phyloP scores from a whole-genome alignment of 2,329 filamentous ascomycete genomes.

The Fusarium haematococcum region DNA sequence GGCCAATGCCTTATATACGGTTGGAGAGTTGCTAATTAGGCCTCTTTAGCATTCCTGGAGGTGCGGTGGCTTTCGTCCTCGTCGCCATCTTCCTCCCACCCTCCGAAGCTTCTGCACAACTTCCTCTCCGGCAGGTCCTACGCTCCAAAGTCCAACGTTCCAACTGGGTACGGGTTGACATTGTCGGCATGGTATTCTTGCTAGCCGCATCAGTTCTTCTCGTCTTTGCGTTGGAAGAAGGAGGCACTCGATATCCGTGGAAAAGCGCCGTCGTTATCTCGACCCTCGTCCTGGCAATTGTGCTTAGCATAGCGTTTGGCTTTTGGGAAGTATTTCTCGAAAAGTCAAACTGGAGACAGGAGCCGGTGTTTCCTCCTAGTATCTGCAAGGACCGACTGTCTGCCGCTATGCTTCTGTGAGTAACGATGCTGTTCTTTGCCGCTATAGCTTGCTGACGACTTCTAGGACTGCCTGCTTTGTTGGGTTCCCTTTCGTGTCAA shows the following conservation, averaged over 20 bases:
- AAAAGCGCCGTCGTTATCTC: slow-evolving; percentile 52
- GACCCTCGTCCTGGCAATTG: slow-evolving; percentile 18
- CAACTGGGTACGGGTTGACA: slow-evolving; percentile 24
- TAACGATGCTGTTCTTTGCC: background rate
- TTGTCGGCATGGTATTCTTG: slow-evolving; percentile 46
- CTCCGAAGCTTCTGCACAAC: background rate
- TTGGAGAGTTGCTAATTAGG: background rate
- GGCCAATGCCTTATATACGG: background rate
- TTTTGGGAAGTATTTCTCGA: slow-evolving; percentile 13
- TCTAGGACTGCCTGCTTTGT: slow-evolving; percentile 10
- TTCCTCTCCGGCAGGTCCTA: background rate
- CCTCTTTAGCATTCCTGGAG: background rate
- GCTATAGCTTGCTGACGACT: background rate
- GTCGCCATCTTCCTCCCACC: background rate
- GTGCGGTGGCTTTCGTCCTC: background rate
- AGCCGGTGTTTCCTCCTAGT: slow-evolving; percentile 18
- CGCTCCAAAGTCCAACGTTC: background rate
- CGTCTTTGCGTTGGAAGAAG: slow-evolving; percentile 60
- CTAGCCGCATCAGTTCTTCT: slow-evolving; percentile 57
- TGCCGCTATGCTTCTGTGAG: background rate
- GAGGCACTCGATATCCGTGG: slow-evolving; percentile 57
- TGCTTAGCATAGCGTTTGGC: slow-evolving; percentile 14
- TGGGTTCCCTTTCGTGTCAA: slow-evolving; percentile 29
- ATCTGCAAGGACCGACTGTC: background rate
- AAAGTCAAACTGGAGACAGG: slow-evolving; percentile 1